Conservation (phyloP, 179 eudicot species). For the Beta macrorhiza region DNA sequence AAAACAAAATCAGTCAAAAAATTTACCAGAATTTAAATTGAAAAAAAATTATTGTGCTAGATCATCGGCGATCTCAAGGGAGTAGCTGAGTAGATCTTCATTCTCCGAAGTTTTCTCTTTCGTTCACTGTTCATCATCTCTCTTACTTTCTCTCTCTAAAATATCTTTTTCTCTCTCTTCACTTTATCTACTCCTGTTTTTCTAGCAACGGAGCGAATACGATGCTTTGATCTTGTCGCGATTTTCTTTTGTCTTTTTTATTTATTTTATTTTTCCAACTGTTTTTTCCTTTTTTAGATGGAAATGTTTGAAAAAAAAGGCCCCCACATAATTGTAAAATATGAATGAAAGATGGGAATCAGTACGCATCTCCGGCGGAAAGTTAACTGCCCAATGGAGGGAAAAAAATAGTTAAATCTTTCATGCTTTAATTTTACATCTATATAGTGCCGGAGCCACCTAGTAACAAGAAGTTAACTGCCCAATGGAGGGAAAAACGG, state of each 20-base stretch:
- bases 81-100: not conserved
- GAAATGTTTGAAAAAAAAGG: not conserved
- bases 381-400: not conserved
- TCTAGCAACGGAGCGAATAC: not conserved
- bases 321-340: not conserved
- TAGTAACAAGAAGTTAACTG: too few relatives aligned
- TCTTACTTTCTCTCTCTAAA: conserved; percentile 24
- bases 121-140: conserved; percentile 9
- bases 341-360: not conserved
- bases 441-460: too few relatives aligned
- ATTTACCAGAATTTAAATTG: conserved; percentile 4
- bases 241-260: not conserved
- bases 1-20: conserved; percentile 3
- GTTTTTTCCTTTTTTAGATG: not conserved
- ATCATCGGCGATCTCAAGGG: conserved; percentile 29
- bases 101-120: not conserved
- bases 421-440: too few relatives aligned
- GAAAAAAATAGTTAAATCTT: not conserved
- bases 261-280: not conserved
- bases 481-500: too few relatives aligned
- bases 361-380: not conserved
- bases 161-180: conserved; percentile 1
- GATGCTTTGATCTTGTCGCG: conserved; percentile 15
- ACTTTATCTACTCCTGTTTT: not conserved
- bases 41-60: conserved; percentile 9